Percentiles rank a stretch among this genome's conserved stretches.
phyloP scores from a whole-genome alignment of 805 yeast genomes.

The Myxozyma nipponensis region DNA sequence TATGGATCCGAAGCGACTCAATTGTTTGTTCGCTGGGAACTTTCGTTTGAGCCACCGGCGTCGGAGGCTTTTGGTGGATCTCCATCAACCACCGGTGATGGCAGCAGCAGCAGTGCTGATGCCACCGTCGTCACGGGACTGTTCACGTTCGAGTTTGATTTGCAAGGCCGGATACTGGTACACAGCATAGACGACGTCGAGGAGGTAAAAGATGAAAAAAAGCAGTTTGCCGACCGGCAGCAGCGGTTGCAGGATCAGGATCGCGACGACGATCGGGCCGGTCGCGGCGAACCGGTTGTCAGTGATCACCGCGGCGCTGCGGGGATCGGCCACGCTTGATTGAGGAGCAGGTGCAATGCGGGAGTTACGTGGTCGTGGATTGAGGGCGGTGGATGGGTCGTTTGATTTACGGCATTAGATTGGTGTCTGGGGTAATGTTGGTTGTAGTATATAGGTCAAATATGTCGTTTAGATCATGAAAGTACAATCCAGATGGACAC shows the following conservation, averaged over 20 bases:
- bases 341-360: too few species aligned
- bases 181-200: slow-evolving; percentile 26
- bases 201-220: slow-evolving; percentile 7
- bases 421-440: too few species aligned
- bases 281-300: background rate
- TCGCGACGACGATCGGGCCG: background rate
- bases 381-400: too few species aligned
- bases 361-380: too few species aligned
- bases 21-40: slow-evolving; percentile 23
- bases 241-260: background rate
- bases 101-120: background rate
- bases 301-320: background rate
- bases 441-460: too few species aligned
- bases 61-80: background rate
- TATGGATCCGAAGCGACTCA: slow-evolving; percentile 6
- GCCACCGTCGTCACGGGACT: slow-evolving; percentile 20
- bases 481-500: too few species aligned
- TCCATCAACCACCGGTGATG: background rate
- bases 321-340: background rate
- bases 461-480: too few species aligned
- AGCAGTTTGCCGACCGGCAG: background rate
- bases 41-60: slow-evolving; percentile 8
- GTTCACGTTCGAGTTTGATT: slow-evolving; percentile 25
- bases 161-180: slow-evolving; percentile 16
- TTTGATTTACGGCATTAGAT: too few species aligned